Base-by-base conservation (phyloP, 108 stramenopile genomes). In the Nitzschia putrida region DNA sequence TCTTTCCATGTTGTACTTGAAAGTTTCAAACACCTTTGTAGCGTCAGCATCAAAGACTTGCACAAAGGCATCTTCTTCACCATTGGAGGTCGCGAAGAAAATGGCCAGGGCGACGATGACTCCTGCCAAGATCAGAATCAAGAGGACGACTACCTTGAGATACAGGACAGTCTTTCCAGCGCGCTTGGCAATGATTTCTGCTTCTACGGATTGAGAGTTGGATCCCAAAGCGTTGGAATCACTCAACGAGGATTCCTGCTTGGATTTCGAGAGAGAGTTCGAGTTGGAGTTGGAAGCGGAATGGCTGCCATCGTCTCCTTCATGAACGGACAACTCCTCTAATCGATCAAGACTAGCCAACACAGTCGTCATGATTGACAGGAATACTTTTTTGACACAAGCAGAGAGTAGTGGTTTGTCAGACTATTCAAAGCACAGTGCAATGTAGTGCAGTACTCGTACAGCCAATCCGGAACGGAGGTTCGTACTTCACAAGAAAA, bases 301-400 rank as follows among this genome's bases (percentile, higher is more conserved):
- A 3, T 41, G 12, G 44, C 61, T 63, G 2, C 44, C 40, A 24
- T 63, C 61, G 11, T 63, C 44, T 13, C 43, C 43, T 16, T 49
- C 47, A 3, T 44, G 61, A 16, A 47, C 61, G 14, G 42, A 44
- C 20, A 63, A 23, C 43, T 63, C 44, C 61, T 63, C 44, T 3
- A 63, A 43, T 39, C 61, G 16, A n/a, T 63, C 44, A 43, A 63
- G 61, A 45, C 61, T 63, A n/a, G 61, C 61, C 23, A 63, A 25
- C 61, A 63, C 40, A 21, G 37, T 63, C 23, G 38, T 47, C 61
- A 63, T 63, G 14, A 3, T 59, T 34, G 14, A 20, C 24, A 24
- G 16, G 5, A 50, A 18, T 50, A 3, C 49, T 50, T 34, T 34
- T 50, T 34, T 34, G 29, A 34, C 4, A 4, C 29, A 34, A 1